Conservation (phyloP, 2,329 filamentous ascomycete species). For the Dendrostoma leiphaemia region DNA sequence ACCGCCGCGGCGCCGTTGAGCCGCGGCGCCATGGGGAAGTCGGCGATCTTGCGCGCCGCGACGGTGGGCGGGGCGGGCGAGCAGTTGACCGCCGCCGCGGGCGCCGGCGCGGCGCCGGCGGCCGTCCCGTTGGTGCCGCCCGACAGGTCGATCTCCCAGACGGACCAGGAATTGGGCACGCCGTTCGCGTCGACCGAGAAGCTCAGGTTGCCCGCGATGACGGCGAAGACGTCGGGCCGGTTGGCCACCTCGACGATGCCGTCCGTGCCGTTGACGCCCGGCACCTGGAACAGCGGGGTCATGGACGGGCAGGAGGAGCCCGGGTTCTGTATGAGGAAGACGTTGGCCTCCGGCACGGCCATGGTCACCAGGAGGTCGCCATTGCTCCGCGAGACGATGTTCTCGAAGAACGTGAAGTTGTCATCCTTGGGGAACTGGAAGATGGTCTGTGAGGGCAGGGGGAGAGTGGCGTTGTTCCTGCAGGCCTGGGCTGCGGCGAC, state of each 20-base stretch:
- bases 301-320: constrained; percentile 21
- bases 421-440: constrained; percentile 3
- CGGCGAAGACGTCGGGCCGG: constrained; percentile 22
- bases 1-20: constrained; percentile 26
- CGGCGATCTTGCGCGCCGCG: constrained; percentile 19
- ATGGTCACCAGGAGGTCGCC: constrained; percentile 31
- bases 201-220: constrained; percentile 19
- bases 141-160: constrained; percentile 22
- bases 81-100: too few relatives aligned
- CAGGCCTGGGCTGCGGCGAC: background rate
- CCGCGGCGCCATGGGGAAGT: constrained; percentile 19
- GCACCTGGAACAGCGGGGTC: constrained; percentile 28
- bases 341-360: constrained; percentile 24
- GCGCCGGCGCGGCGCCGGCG: background rate
- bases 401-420: constrained; percentile 29
- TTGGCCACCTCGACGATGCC: constrained; percentile 31
- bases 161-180: constrained; percentile 13
- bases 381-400: constrained; percentile 31
- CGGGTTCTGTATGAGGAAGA: constrained; percentile 29
- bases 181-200: constrained; percentile 9
- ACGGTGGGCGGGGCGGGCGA: background rate
- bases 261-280: constrained; percentile 24
- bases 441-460: constrained; percentile 1
- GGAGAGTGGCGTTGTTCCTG: constrained; percentile 6
- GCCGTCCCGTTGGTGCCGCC: background rate